phyloP scores from a whole-genome alignment of 306 rosid species.

The Bauhinia variegata region DNA sequence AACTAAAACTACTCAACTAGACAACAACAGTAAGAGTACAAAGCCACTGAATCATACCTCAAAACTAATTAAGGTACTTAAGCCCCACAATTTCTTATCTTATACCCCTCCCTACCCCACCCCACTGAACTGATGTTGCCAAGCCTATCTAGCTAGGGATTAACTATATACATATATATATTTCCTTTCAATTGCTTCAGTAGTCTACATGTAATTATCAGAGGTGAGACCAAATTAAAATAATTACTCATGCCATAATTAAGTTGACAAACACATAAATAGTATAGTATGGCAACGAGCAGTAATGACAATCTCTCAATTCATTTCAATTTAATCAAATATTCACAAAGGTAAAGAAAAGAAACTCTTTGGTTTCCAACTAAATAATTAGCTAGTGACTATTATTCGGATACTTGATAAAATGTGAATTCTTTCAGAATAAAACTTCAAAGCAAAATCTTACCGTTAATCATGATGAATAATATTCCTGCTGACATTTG shows the following conservation, averaged over 20 bases:
- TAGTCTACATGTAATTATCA: not conserved
- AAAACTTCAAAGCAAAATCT: conserved; percentile 4
- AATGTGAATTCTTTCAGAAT: conserved; percentile 2
- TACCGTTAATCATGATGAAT: conserved; percentile 4
- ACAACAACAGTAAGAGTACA: not conserved
- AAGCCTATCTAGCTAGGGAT: too few species aligned
- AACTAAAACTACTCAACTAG: not conserved
- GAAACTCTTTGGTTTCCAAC: not conserved
- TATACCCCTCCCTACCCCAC: too few species aligned
- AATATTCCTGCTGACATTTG: not conserved
- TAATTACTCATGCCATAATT: not conserved
- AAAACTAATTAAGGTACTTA: not conserved
- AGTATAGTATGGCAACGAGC: conserved; percentile 8
- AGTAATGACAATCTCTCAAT: conserved; percentile 26
- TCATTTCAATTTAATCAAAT: conserved; percentile 5
- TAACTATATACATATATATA: too few species aligned
- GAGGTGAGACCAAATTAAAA: not conserved
- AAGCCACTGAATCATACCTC: conserved; percentile 1
- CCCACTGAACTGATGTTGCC: too few species aligned
- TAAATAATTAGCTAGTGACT: conserved; percentile 7
- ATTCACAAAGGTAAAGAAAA: not conserved
- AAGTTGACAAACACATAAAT: conserved; percentile 6
- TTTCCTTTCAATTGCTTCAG: too few species aligned
- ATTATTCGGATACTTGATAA: not conserved
- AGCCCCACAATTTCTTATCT: too few species aligned